A percentile compares a stretch with the other conserved stretches of the same genome.
Conservation (phyloP, 345 rosid genomes). For the Bruguiera gymnorhiza region DNA sequence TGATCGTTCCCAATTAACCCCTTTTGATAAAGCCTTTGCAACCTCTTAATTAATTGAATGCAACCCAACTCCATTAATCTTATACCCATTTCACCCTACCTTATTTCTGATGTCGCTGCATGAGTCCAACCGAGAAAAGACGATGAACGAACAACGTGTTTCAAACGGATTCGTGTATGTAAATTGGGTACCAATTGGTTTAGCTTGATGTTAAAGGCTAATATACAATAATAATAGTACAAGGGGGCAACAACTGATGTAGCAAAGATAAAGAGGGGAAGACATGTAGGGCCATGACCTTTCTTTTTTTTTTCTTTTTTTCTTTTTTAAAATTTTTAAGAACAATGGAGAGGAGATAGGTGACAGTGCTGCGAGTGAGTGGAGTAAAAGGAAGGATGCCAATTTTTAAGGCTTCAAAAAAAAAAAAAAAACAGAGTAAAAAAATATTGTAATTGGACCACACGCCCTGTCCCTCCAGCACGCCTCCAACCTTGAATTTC, state of each 20-base stretch:
- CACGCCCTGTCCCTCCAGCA: neutral
- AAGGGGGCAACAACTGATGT: neutral
- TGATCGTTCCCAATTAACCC: slow-evolving; percentile 43
- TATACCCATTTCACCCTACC: neutral
- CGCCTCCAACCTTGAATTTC: slow-evolving; percentile 11
- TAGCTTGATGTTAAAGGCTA: too few species aligned
- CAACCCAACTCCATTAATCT: neutral
- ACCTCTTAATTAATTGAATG: slow-evolving; percentile 23
- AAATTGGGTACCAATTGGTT: too few species aligned
- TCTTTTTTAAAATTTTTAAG: neutral
- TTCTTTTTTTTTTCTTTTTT: too few species aligned
- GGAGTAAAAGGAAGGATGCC: slow-evolving; percentile 23
- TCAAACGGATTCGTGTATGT: too few species aligned
- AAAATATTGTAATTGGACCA: neutral
- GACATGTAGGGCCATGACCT: neutral
- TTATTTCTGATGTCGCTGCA: neutral
- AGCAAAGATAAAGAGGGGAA: neutral
- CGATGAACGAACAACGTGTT: too few species aligned
- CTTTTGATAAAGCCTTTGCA: slow-evolving; percentile 53
- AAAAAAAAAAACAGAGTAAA: neutral
- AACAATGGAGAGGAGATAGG: neutral
- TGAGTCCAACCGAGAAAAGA: neutral
- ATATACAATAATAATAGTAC: too few species aligned
- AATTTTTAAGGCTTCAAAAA: slow-evolving; percentile 1
- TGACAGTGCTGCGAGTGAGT: slow-evolving; percentile 5